phyloP scores from a whole-genome alignment of 2,329 filamentous ascomycete genomes.

The Coniochaeta hoffmannii region DNA sequence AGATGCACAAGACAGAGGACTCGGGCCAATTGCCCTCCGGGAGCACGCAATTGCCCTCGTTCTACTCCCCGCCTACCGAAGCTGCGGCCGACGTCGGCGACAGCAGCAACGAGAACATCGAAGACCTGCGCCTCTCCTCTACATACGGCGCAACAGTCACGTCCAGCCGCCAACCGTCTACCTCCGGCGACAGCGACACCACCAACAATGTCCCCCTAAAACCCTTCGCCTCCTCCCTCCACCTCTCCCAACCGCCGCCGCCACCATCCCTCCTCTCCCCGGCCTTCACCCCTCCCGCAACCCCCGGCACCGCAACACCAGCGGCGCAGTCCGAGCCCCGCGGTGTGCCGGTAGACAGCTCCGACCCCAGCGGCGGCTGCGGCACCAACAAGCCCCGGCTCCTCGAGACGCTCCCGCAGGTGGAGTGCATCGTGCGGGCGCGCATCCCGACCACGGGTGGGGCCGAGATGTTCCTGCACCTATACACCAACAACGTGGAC shows the following conservation, averaged over 20 bases:
- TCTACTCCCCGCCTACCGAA: conserved; percentile 35
- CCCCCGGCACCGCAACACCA: conserved; percentile 52
- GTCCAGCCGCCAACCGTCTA: not conserved
- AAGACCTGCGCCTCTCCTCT: not conserved
- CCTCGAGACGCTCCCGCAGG: conserved; percentile 67
- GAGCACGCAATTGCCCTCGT: conserved; percentile 33
- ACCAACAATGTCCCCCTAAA: conserved; percentile 8
- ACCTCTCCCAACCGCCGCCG: conserved; percentile 21
- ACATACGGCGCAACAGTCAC: not conserved
- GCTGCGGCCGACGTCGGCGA: conserved; percentile 15
- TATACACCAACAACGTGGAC: conserved; percentile 89
- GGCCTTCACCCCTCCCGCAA: conserved; percentile 68
- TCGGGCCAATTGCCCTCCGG: conserved; percentile 18
- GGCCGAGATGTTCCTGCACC: conserved; percentile 92
- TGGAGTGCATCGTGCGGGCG: conserved; percentile 91
- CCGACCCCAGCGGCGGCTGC: conserved; percentile 49
- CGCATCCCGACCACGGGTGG: conserved; percentile 88
- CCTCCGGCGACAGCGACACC: conserved; percentile 7
- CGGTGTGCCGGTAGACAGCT: conserved; percentile 53
- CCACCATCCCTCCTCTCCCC: conserved; percentile 75
- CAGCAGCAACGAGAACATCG: conserved; percentile 7
- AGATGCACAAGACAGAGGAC: not conserved
- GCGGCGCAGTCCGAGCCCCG: conserved; percentile 28
- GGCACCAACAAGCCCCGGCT: conserved; percentile 62
- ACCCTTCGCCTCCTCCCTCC: conserved; percentile 6